A percentile compares a stretch with the other conserved stretches of the same genome.
These are phyloP conservation scores for Scedosporium minutisporum DNA, from an alignment of 2,329 filamentous ascomycete genomes.

Conservation along the genomic window DNA sequence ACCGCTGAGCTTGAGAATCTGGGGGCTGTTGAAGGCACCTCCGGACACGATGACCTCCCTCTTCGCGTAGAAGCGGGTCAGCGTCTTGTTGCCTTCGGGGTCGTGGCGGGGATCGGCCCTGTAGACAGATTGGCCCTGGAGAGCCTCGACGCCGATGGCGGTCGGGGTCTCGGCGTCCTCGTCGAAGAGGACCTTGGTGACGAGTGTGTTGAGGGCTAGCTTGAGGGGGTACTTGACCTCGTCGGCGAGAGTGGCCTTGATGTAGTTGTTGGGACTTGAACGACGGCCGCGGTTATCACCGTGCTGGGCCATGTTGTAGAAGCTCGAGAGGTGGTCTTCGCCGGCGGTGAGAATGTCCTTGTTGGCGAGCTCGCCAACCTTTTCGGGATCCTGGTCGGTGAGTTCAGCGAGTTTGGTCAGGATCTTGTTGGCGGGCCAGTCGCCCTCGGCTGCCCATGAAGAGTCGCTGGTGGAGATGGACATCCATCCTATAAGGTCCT, in stretches of 20 bases:
- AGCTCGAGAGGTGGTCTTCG: conserved; percentile 9
- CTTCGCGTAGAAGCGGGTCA: conserved; percentile 14
- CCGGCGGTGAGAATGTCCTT: conserved; percentile 11
- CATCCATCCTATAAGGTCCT: conserved; percentile 1
- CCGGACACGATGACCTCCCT: conserved; percentile 26
- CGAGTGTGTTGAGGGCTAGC: conserved; percentile 22
- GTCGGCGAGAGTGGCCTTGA: conserved; percentile 12
- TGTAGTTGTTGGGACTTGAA: conserved; percentile 9
- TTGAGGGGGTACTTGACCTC: conserved; percentile 24
- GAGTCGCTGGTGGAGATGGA: conserved; percentile 3
- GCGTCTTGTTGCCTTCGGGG: conserved; percentile 14
- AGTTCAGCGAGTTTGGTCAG: conserved; percentile 24
- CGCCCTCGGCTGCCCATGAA: conserved; percentile 25
- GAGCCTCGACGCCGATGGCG: conserved; percentile 24
- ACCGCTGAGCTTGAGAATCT: conserved; percentile 26
- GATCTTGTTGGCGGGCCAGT: conserved; percentile 31
- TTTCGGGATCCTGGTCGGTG: conserved; percentile 2
- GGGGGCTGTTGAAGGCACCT: conserved; percentile 26
- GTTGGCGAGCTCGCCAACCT: conserved; percentile 8
- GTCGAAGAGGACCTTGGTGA: conserved; percentile 22
- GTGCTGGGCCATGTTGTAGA: conserved; percentile 14
- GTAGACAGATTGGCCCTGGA: conserved; percentile 29
- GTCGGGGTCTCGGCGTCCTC: conserved; percentile 13
- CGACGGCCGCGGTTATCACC: background rate
- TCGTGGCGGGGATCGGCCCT: conserved; percentile 28